A percentile compares a stretch with the other conserved stretches of the same genome.
Evolutionary conservation across 768 basidiomycete species (phyloP).

Genomic region (Tulasnella sp.): DNA sequence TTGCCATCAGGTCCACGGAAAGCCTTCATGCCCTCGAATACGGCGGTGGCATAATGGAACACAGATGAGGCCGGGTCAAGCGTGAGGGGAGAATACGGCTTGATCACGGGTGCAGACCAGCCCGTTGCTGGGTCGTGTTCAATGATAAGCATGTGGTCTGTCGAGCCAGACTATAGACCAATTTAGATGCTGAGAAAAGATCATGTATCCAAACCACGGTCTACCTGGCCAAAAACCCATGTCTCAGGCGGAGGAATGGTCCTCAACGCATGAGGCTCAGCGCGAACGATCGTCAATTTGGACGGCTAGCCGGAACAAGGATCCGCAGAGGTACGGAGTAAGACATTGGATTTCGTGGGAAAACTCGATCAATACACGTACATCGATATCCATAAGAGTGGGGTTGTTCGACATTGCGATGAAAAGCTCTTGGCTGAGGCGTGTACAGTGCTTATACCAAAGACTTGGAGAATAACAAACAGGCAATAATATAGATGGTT

Average conservation of each 20-base stretch:
- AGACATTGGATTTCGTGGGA: not conserved
- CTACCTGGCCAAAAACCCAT: constrained; percentile 83
- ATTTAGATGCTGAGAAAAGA: not conserved
- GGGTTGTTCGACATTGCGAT: not conserved
- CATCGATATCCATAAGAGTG: not conserved
- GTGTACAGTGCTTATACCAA: not conserved
- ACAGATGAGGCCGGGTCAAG: constrained; percentile 82
- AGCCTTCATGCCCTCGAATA: constrained; percentile 96
- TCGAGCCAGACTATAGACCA: constrained; percentile 44
- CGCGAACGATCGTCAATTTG: constrained; percentile 20
- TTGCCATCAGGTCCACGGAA: constrained; percentile 74
- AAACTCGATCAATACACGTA: not conserved
- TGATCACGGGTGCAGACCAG: constrained; percentile 75
- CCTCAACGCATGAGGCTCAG: constrained; percentile 41
- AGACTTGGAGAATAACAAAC: not conserved
- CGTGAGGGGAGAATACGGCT: constrained; percentile 68
- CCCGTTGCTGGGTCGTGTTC: constrained; percentile 47
- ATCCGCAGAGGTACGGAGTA: not conserved
- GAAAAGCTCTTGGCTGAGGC: not conserved
- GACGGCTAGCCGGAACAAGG: constrained; percentile 14
- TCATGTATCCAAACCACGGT: constrained; percentile 52
- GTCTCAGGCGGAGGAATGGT: constrained; percentile 64
- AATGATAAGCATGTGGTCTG: constrained; percentile 48
- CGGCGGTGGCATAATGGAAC: constrained; percentile 88
- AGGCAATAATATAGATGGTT: constrained; percentile 5